Evolutionary conservation across 2,329 filamentous ascomycete species (phyloP), one percentile per base, ranked within the genome.

Genomic region (Juglanconis sp.): DNA sequence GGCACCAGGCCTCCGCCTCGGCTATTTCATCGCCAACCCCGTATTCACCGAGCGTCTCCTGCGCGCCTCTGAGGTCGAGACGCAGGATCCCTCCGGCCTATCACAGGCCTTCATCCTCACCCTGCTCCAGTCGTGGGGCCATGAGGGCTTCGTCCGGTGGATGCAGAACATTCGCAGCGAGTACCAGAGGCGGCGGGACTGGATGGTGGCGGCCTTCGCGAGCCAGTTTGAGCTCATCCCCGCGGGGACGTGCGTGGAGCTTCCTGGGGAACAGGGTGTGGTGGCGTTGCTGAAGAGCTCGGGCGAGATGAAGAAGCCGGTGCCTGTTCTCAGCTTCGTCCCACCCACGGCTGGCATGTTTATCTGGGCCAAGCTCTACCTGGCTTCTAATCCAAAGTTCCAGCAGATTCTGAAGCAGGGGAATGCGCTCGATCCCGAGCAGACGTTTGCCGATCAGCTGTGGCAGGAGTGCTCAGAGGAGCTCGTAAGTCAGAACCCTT

Each of bases 121-220:
- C 3, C 60, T 71, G 13, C 60, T 71, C 5, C 86, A 90, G 67
- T 81, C 84, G 63, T 92, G 89, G 89, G 88, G 87, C 11, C 87
- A 91, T 66, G 74, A 78, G 2, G 89, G 89, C n/a, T 92, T 90
- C 69, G 72, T 92, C 6, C 82, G 87, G 70, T 92, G 89, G 89
- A 77, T 92, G 55, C 84, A 90, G 61, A 79, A 86, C 71, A 78
- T 92, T 59, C 83, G 88, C 55, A 74, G 85, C 70, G 80, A 88
- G 69, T 92, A 92, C 72, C 89, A 88, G 1, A 75, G 76, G 52
- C 81, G 89, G 42, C 77, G 89, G 53, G 81, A 91, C 69, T 81
- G 81, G 55, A 82, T 92, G 57, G 76, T 90, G 11, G 75, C 78
- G 17, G 86, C 87, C 0, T 89, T 71, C 38, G 44, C 60, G 13